Conservation (phyloP, 257 asterid genomes). For the Solanum acaule region DNA sequence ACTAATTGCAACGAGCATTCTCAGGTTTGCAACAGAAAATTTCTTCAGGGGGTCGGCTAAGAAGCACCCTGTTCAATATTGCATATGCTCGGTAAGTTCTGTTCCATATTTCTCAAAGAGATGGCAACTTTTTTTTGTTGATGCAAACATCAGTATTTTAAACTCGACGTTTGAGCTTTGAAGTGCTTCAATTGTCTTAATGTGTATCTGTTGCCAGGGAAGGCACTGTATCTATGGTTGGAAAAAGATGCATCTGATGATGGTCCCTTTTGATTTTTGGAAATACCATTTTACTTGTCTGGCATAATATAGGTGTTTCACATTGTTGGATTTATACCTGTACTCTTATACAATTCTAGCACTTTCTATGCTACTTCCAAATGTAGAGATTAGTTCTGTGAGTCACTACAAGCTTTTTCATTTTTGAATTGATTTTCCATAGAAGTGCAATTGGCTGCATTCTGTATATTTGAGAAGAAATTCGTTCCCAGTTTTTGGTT, state of each 20-base stretch:
- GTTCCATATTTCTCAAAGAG: not conserved
- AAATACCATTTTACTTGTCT: not conserved
- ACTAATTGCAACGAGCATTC: not conserved
- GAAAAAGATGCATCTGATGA: not conserved
- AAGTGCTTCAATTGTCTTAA: not conserved
- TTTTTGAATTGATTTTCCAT: not conserved
- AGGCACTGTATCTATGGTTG: not conserved
- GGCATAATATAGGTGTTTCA: not conserved
- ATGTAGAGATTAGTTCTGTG: not conserved
- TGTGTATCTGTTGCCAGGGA: not conserved
- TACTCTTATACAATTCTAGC: not conserved
- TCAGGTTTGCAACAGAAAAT: constrained; percentile 91
- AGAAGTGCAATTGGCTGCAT: not conserved
- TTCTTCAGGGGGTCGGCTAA: constrained; percentile 76
- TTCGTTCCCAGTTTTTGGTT: not conserved
- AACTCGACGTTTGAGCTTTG: not conserved
- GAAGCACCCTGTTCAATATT: constrained; percentile 57
- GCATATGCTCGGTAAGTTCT: constrained; percentile 74
- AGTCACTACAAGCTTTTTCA: not conserved
- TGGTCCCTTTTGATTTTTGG: not conserved
- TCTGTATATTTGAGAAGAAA: not conserved
- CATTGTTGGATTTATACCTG: not conserved
- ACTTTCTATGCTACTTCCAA: not conserved
- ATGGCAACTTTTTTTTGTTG: not conserved
- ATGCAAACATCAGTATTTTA: not conserved